These are phyloP conservation scores for Globisporangium okanoganense DNA, from an alignment of 352 stramenopile species.

Conservation along the genomic window DNA sequence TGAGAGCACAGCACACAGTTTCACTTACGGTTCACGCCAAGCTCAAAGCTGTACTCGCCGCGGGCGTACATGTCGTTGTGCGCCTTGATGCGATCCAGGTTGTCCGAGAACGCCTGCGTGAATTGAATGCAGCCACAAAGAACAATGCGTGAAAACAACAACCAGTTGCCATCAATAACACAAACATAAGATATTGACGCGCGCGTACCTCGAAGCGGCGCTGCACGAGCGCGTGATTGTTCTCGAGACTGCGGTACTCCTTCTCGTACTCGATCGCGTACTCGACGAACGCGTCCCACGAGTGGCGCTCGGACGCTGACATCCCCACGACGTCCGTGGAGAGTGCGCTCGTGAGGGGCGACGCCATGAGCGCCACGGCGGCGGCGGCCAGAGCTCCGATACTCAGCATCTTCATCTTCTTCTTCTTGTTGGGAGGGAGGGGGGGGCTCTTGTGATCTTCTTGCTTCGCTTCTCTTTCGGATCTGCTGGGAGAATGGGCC, in stretches of 20 bases:
- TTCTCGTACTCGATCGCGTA: slow-evolving; percentile 56
- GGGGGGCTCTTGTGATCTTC: background rate
- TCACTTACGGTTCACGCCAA: slow-evolving; percentile 36
- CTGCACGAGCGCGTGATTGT: slow-evolving; percentile 37
- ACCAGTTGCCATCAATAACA: background rate
- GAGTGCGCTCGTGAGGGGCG: slow-evolving; percentile 6
- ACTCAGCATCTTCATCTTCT: slow-evolving; percentile 13
- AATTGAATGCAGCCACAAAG: background rate
- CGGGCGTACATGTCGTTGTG: slow-evolving; percentile 48
- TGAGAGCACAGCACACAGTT: too few relatives aligned
- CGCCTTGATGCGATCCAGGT: slow-evolving; percentile 40
- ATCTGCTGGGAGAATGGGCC: slow-evolving; percentile 2
- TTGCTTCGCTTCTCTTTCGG: slow-evolving; percentile 3
- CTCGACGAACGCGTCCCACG: slow-evolving; percentile 48
- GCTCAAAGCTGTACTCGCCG: slow-evolving; percentile 42
- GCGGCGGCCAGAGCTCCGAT: background rate
- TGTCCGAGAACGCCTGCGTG: slow-evolving; percentile 35
- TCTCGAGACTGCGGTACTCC: slow-evolving; percentile 32
- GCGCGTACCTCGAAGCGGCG: slow-evolving; percentile 24
- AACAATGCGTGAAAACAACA: background rate
- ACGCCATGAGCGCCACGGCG: slow-evolving; percentile 1
- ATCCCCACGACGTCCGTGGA: slow-evolving; percentile 10
- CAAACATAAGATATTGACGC: background rate
- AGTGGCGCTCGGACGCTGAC: slow-evolving; percentile 19
- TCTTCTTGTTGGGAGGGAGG: background rate